phyloP scores from a whole-genome alignment of 2,329 filamentous ascomycete species.

The Clarireedia paspali region DNA sequence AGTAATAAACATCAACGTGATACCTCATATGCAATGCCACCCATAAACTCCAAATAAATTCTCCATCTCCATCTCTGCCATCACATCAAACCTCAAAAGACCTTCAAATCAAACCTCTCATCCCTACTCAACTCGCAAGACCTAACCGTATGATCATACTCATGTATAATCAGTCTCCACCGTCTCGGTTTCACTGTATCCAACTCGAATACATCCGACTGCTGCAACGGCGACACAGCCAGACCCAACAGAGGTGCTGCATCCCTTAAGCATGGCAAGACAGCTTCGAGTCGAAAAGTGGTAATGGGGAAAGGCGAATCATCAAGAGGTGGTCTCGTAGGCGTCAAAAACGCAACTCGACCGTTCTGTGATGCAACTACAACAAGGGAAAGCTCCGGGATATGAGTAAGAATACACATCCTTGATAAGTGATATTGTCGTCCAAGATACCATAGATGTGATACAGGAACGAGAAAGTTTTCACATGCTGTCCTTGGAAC shows the following conservation, averaged over 20 bases:
- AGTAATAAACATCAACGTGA: no score
- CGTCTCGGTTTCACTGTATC: conserved; percentile 33
- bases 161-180: conserved; percentile 66
- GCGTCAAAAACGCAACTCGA: conserved; percentile 51
- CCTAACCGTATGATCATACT: conserved; percentile 60
- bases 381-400: conserved; percentile 64
- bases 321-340: conserved; percentile 41
- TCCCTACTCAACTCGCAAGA: conserved; percentile 57
- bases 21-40: background rate
- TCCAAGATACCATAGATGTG: background rate
- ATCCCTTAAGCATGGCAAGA: conserved; percentile 34
- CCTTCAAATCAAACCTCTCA: conserved; percentile 24
- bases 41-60: background rate
- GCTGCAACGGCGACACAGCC: conserved; percentile 57
- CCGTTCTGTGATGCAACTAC: conserved; percentile 61
- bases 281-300: conserved; percentile 44
- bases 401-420: conserved; percentile 54
- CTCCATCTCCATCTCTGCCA: background rate
- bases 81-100: conserved; percentile 14
- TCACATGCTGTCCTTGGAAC: conserved; percentile 16
- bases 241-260: conserved; percentile 51
- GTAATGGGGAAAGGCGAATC: conserved; percentile 10
- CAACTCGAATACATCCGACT: conserved; percentile 25
- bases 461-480: background rate
- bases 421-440: conserved; percentile 26